phyloP scores from a whole-genome alignment of 768 basidiomycete species.

The Agrocybe praecox region DNA sequence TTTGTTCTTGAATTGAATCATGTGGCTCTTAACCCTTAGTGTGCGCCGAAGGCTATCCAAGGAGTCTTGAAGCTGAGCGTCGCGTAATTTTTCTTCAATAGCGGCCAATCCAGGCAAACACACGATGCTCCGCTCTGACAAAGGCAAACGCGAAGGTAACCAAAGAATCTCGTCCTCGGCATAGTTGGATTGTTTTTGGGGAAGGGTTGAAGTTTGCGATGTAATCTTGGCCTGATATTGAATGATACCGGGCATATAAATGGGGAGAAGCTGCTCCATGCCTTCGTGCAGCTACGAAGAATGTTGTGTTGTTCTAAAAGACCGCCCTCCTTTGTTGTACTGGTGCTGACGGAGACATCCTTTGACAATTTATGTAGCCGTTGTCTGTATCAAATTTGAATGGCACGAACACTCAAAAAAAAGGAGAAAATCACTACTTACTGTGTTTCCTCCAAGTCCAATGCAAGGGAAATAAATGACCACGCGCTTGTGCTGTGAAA shows the following conservation, averaged over 20 bases:
- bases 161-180: constrained; percentile 7
- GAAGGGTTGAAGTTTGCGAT: not conserved
- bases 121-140: not conserved
- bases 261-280: constrained; percentile 5
- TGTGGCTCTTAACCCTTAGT: constrained; percentile 18
- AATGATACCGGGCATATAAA: constrained; percentile 18
- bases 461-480: constrained; percentile 1
- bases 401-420: too few relatives aligned
- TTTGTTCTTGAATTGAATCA: constrained; percentile 21
- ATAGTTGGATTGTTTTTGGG: not conserved
- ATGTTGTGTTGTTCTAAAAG: constrained; percentile 11
- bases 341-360: not conserved
- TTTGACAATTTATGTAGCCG: constrained; percentile 6
- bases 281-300: constrained; percentile 3
- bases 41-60: constrained; percentile 18
- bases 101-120: constrained; percentile 3
- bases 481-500: not conserved
- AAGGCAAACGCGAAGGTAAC: constrained; percentile 2
- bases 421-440: not conserved
- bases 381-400: too few relatives aligned
- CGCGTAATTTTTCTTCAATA: constrained; percentile 21
- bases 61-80: constrained; percentile 20
- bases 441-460: constrained; percentile 10
- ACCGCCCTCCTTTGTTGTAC: constrained; percentile 3
- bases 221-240: constrained; percentile 8